Evolutionary conservation across 164 flowering plant species (phyloP), one percentile per base, ranked within the genome.

Genomic region (Dillenia turbinata): DNA sequence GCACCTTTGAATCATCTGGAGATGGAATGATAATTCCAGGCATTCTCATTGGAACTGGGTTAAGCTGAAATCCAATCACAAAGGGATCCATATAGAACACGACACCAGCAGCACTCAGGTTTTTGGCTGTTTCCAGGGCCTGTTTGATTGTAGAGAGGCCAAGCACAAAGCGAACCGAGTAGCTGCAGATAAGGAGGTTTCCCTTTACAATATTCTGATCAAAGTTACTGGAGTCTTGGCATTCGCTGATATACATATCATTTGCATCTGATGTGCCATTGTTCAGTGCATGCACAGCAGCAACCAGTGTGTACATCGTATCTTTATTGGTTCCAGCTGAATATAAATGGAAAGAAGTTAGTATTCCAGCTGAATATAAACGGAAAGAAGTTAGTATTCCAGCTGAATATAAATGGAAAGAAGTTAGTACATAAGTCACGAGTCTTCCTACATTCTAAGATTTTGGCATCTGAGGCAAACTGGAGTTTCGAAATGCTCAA

Each of bases 1-100:
- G 26, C 60, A 93, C 98, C 96, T 94, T 89, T 63, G 97, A 91
- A 82, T 89, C 95, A 52, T 83, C 81, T 13, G 96, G 74, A 14
- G 99, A 83, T 57, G 96, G 81, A 69, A 94, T 84, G 64, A 94
- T 80, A 53, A 94, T 74, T 47, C 96, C 97, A 45, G 99, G 89
- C 55, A 91, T 60, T 46, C 65, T 70, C 99, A 94, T 80, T 17
- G 99, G 97, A 57, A 73, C 75, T 26, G 99, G 99, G 61, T 94
- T 94, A 26, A 94, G 83, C 82, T 89, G 95, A 75, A 83, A 94
- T 12, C 97, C 96, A 54, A 84, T 74, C n/a, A 89, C 88, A 75
- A 79, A 94, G 62, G 99, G 92, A 81, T 94, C 99, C 96, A 89
- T 79, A 79, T 78, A 88, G 76, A 94, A 91, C 10, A 94, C 84